Conservation (phyloP, 148 eudicot genomes). For the Vaccinium myrtillus region DNA sequence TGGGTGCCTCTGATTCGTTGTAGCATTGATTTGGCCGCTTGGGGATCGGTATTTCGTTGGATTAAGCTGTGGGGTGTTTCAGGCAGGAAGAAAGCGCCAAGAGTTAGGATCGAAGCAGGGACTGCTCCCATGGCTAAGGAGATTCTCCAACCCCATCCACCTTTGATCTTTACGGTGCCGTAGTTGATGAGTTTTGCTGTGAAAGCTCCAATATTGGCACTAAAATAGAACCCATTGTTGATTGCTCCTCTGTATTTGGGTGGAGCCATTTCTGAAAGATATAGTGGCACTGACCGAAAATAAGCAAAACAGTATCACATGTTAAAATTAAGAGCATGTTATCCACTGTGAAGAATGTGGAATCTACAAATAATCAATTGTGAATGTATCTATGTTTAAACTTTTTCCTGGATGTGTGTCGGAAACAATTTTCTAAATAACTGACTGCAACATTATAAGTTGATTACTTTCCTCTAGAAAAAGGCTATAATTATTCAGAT, state of each 20-base stretch:
- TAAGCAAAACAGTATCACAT: neutral
- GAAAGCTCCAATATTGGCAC: neutral
- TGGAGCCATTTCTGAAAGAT: neutral
- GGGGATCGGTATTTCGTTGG: neutral
- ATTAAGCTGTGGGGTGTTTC: slow-evolving; percentile 8
- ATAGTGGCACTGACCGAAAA: neutral
- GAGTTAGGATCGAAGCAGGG: neutral
- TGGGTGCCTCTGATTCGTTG: slow-evolving; percentile 8
- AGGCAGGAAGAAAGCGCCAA: slow-evolving; percentile 1
- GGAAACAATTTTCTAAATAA: too few relatives aligned
- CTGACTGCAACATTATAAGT: too few relatives aligned
- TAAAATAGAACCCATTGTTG: slow-evolving; percentile 7
- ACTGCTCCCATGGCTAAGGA: slow-evolving; percentile 29
- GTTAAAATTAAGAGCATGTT: neutral
- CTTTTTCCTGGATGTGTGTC: too few relatives aligned
- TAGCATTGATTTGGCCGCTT: neutral
- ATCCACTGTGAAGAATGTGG: neutral
- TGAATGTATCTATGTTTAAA: too few relatives aligned
- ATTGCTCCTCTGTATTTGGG: neutral
- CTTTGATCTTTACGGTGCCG: neutral
- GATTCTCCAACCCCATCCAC: slow-evolving; percentile 25
- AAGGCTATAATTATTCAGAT: too few relatives aligned
- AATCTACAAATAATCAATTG: too few relatives aligned
- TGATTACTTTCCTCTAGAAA: too few relatives aligned
- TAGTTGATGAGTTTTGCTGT: neutral